These are phyloP conservation scores for Cnidoscolus chayamansa DNA, from an alignment of 441 rosid species.

Conservation along the genomic window DNA sequence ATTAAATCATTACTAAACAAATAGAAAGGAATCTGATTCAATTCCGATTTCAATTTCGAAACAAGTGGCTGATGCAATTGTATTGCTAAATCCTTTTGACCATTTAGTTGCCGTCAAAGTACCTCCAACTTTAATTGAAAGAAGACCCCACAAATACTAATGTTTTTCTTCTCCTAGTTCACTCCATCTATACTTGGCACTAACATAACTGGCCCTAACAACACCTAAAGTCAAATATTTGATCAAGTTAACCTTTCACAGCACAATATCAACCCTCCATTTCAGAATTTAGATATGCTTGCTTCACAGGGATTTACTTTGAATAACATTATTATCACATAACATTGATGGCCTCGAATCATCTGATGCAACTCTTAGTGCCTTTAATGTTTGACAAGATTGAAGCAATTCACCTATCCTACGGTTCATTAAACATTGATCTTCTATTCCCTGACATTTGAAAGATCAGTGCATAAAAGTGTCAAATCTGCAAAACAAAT, in stretches of 20 bases:
- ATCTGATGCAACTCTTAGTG: neutral
- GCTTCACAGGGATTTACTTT: neutral
- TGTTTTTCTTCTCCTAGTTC: neutral
- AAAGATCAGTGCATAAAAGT: neutral
- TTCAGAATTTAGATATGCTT: neutral
- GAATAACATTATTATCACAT: neutral
- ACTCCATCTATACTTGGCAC: neutral
- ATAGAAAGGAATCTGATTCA: neutral
- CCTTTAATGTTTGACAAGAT: neutral
- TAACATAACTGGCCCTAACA: neutral
- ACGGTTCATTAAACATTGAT: neutral
- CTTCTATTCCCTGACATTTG: neutral
- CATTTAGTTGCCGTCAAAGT: neutral
- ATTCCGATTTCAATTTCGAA: neutral
- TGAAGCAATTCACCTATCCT: neutral
- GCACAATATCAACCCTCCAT: neutral
- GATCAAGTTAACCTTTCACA: neutral
- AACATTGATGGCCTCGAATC: neutral
- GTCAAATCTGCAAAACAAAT: constrained; percentile 3
- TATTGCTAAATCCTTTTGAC: neutral
- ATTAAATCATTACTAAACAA: neutral
- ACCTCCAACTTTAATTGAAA: neutral
- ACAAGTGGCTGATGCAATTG: neutral
- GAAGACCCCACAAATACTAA: neutral
- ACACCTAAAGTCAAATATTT: neutral